Evolutionary conservation across 352 stramenopile species (phyloP), one percentile per base, ranked within the genome.

Genomic region (Globisporangium middletonii): DNA sequence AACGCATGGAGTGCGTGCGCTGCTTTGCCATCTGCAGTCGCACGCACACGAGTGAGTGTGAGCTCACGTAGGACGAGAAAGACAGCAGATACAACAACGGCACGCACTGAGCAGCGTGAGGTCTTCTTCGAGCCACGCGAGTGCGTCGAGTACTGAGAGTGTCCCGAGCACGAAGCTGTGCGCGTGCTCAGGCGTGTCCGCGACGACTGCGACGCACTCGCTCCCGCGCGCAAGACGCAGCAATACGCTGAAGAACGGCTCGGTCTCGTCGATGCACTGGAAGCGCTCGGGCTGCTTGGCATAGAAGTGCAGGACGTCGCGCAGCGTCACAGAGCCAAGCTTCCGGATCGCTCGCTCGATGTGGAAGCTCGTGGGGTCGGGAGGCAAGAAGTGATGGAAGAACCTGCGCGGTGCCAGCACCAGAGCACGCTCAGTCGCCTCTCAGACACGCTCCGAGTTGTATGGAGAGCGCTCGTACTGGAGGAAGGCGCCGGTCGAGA

Each of bases 101-200:
- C 3, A 64, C 76, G 57, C 67, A 88, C 77, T 84, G 50, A 88
- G 57, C 2, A 88, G 53, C 18, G 73, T 70, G 26, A 86, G 47
- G 38, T 88, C 76, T n/a, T 83, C 62, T 2, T 79, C 61, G 12
- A 88, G 58, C 77, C 80, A 90, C 37, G 67, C 44, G 18, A 90
- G 57, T 12, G 83, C 49, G 41, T 81, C 76, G 26, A 77, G 69
- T 0, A 71, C 63, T 28, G 64, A 70, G 23, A 88, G 48, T 37
- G 49, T 64, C 0, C 77, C 80, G 0, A 86, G 70, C 26, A 88
- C 55, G 3, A 66, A 45, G 41, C 69, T 68, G 26, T 44, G 57
- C 3, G 19, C 0, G 16, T 55, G 44, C 23, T 48, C 50, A 7
- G 59, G 54, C 30, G 64, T 59, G 12, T 73, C 60, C 3, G 63